A percentile compares a stretch with the other conserved stretches of the same genome.
Conservation (phyloP, 1,284 basidiomycete genomes). For the Schizophyllum commune region DNA sequence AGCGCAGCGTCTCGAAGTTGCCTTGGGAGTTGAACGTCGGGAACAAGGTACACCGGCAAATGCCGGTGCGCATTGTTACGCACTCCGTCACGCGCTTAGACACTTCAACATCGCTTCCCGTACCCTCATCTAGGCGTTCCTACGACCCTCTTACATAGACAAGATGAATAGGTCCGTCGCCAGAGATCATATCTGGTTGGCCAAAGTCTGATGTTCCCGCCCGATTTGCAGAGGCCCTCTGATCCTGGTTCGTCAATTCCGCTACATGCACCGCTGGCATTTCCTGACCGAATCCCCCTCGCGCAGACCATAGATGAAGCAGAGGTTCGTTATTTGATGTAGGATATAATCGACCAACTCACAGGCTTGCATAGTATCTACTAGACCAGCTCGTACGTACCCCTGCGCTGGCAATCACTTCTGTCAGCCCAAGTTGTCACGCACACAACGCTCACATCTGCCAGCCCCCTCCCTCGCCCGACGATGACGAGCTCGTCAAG, state of each 20-base stretch:
- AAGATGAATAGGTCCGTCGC: background rate
- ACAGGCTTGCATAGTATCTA: slow-evolving; percentile 22
- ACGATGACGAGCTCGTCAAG: slow-evolving; percentile 31
- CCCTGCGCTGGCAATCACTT: background rate
- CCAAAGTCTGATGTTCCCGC: background rate
- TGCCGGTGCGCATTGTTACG: too few species aligned
- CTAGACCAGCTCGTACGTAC: slow-evolving; percentile 30
- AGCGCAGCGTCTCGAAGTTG: too few species aligned
- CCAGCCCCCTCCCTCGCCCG: slow-evolving; percentile 30
- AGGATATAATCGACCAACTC: background rate
- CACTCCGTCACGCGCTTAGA: background rate
- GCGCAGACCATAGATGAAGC: slow-evolving; percentile 35
- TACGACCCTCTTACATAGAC: background rate
- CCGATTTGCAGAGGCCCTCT: slow-evolving; percentile 20
- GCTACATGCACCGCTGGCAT: background rate
- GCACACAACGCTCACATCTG: background rate
- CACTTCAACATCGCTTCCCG: background rate
- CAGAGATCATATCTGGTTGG: background rate
- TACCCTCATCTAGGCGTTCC: background rate
- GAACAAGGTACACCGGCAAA: too few species aligned
- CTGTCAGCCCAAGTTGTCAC: background rate
- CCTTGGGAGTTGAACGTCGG: too few species aligned
- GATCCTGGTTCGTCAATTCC: slow-evolving; percentile 15
- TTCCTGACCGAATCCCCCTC: background rate
- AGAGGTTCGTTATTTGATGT: slow-evolving; percentile 22